Conservation (phyloP, 1,284 basidiomycete species). For the Irpex sp. region DNA sequence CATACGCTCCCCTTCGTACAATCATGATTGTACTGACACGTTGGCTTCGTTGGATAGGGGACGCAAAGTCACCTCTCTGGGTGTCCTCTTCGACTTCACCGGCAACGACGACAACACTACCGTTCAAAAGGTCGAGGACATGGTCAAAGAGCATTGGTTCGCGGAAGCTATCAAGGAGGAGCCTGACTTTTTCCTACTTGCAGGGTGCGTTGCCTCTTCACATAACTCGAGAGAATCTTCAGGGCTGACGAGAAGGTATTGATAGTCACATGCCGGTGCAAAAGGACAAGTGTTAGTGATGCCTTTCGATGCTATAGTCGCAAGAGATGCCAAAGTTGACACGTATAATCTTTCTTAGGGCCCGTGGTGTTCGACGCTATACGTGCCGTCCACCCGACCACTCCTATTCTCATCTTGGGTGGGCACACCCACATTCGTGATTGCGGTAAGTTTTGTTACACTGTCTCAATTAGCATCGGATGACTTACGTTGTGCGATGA, state of each 20-base stretch:
- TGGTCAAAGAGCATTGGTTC: conserved; percentile 81
- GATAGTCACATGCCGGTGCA: conserved; percentile 68
- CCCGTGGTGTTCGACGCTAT: conserved; percentile 72
- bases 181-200: conserved; percentile 78
- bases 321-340: no score
- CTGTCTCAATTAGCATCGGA: neutral
- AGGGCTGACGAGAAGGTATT: neutral
- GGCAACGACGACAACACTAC: conserved; percentile 65
- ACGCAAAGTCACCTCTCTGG: conserved; percentile 72
- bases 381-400: conserved; percentile 64
- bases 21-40: neutral
- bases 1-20: neutral
- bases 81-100: conserved; percentile 76
- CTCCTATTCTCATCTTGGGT: conserved; percentile 80
- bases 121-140: conserved; percentile 67
- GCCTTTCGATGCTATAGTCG: no score
- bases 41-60: conserved; percentile 39
- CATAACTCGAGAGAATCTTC: no score
- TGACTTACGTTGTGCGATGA: neutral
- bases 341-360: conserved; percentile 36
- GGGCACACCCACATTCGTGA: conserved; percentile 79
- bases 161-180: conserved; percentile 72
- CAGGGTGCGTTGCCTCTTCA: conserved; percentile 42
- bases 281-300: conserved; percentile 50
- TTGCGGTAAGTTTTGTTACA: conserved; percentile 44